These are phyloP conservation scores for Botrytis porri DNA, from an alignment of 2,329 filamentous ascomycete species.

Conservation along the genomic window DNA sequence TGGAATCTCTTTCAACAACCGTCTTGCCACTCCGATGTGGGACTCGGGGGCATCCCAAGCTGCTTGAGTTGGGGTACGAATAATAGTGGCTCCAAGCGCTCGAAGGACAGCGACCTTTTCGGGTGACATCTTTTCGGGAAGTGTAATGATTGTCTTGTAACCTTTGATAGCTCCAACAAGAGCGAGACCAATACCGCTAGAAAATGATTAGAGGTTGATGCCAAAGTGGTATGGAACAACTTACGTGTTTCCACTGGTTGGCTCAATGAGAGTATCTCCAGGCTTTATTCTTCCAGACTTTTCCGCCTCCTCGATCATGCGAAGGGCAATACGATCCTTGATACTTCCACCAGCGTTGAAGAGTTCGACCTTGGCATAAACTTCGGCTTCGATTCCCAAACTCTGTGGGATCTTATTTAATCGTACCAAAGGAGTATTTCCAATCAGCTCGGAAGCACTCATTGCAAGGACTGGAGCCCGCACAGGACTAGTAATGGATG, in stretches of 20 bases:
- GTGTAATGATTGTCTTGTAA: slow-evolving; percentile 97
- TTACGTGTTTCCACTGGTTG: slow-evolving; percentile 90
- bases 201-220: neutral
- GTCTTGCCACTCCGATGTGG: slow-evolving; percentile 90
- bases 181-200: slow-evolving; percentile 81
- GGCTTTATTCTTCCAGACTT: slow-evolving; percentile 90
- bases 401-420: slow-evolving; percentile 92
- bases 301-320: slow-evolving; percentile 97
- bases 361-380: slow-evolving; percentile 88
- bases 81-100: slow-evolving; percentile 93
- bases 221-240: slow-evolving; percentile 25
- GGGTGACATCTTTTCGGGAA: slow-evolving; percentile 98
- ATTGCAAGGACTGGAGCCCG: slow-evolving; percentile 41
- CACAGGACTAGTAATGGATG: slow-evolving; percentile 30
- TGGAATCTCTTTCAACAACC: slow-evolving; percentile 90
- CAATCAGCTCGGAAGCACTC: slow-evolving; percentile 82
- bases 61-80: slow-evolving; percentile 92
- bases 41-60: slow-evolving; percentile 93
- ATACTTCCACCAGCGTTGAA: slow-evolving; percentile 94
- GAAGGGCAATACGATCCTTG: slow-evolving; percentile 91
- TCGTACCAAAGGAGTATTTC: slow-evolving; percentile 91
- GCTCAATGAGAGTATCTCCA: slow-evolving; percentile 95
- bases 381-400: slow-evolving; percentile 80
- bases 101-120: slow-evolving; percentile 96
- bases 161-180: slow-evolving; percentile 94